Evolutionary conservation across 2,329 filamentous ascomycete genomes (phyloP).

Genomic region (Truncatella angustata): DNA sequence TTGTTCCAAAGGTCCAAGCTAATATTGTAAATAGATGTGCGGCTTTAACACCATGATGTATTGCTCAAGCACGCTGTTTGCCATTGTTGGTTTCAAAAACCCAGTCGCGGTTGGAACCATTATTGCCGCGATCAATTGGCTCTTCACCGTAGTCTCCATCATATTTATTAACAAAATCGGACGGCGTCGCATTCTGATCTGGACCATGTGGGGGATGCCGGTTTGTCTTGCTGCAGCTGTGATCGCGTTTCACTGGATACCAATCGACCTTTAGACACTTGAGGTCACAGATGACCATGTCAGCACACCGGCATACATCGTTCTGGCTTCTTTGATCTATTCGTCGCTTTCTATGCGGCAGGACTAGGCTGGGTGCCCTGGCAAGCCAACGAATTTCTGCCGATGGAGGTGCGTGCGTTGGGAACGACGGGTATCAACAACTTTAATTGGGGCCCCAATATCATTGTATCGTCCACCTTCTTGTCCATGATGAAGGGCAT

Average conservation of each 20-base stretch:
- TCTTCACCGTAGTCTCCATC: slow-evolving; percentile 44
- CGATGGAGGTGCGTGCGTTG: slow-evolving; percentile 40
- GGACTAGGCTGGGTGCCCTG: slow-evolving; percentile 43
- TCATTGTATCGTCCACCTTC: slow-evolving; percentile 45
- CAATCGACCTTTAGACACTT: slow-evolving; percentile 33
- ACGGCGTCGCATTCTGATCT: slow-evolving; percentile 37
- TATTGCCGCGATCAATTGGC: slow-evolving; percentile 39
- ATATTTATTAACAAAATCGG: slow-evolving; percentile 40
- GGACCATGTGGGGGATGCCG: slow-evolving; percentile 37
- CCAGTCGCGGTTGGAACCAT: slow-evolving; percentile 40
- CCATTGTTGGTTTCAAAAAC: slow-evolving; percentile 43
- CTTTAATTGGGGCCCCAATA: slow-evolving; percentile 39
- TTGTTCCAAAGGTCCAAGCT: not conserved
- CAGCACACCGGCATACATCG: slow-evolving; percentile 31
- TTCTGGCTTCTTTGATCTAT: slow-evolving; percentile 39
- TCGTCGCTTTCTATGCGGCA: slow-evolving; percentile 40
- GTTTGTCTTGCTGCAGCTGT: slow-evolving; percentile 36
- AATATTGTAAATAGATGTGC: slow-evolving; percentile 30
- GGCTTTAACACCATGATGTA: slow-evolving; percentile 22
- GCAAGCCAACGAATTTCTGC: slow-evolving; percentile 42
- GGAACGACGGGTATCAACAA: slow-evolving; percentile 43
- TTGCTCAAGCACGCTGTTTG: slow-evolving; percentile 18
- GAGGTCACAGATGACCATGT: slow-evolving; percentile 29
- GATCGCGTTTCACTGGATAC: slow-evolving; percentile 41
- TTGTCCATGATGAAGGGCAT: slow-evolving; percentile 42